Percentiles rank a stretch among this genome's conserved stretches.
These are phyloP conservation scores for Alternaria dauci DNA, from an alignment of 2,329 filamentous ascomycete genomes.

Conservation along the genomic window DNA sequence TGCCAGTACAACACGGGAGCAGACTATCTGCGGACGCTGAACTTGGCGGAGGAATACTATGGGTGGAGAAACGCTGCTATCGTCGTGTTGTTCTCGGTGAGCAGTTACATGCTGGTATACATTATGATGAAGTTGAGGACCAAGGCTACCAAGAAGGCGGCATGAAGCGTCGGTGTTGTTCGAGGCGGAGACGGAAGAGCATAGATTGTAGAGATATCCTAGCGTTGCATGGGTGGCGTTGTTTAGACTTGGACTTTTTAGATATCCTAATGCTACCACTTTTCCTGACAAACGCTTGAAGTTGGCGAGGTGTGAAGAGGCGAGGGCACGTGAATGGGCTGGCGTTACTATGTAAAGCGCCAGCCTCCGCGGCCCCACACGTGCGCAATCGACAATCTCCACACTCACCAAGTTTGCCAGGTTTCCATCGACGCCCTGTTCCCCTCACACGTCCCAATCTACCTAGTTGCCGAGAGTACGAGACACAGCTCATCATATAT, in stretches of 20 bases:
- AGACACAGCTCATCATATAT: not conserved
- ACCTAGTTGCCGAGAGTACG: not conserved
- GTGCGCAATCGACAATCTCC: not conserved
- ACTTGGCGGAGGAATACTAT: conserved; percentile 68
- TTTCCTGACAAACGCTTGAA: not conserved
- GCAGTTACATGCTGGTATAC: conserved; percentile 61
- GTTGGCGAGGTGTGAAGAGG: not conserved
- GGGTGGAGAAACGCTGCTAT: conserved; percentile 73
- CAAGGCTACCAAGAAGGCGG: conserved; percentile 33
- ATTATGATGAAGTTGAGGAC: conserved; percentile 53
- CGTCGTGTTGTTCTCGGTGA: conserved; percentile 63
- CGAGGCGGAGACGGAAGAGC: too few species aligned
- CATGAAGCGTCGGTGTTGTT: not conserved
- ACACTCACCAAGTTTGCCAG: not conserved
- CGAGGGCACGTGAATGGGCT: not conserved
- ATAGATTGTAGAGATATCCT: not conserved
- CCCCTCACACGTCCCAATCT: not conserved
- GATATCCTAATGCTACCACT: not conserved
- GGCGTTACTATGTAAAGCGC: not conserved
- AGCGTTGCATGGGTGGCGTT: not conserved
- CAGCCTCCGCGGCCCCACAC: not conserved
- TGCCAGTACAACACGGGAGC: conserved; percentile 67
- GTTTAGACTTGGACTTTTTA: not conserved
- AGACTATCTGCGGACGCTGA: conserved; percentile 67
- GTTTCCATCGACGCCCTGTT: not conserved